Evolutionary conservation across 176 grass and related monocot species (phyloP), one percentile per base, ranked within the genome.

Genomic region (Aegilops speltoides): DNA sequence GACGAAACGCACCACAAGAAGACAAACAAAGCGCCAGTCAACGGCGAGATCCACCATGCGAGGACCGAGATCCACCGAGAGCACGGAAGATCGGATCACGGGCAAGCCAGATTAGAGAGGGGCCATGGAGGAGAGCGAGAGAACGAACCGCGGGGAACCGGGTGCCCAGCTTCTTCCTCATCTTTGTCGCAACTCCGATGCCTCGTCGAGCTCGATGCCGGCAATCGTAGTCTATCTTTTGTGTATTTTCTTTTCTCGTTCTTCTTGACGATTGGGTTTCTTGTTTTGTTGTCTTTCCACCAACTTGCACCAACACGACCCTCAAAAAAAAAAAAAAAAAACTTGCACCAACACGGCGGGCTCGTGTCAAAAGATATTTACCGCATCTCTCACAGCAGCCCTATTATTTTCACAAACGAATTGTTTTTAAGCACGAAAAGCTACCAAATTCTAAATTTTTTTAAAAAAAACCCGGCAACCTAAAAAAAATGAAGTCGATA

Each of bases 111-210:
- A 90, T 67, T 41, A 77, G 60, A 72, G 77, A 19, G 50, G 38
- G 76, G 10, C 34, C 48, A 40, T 50, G 33, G 31, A 45, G 15
- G 48, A 56, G 79, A 17, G 23, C 9, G 52, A 40, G 77, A 67
- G n/a, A 7, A 84, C 89, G 59, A 83, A 99, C 97, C 89, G 97
- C 97, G 78, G 97, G 97, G 88, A 99, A 99, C 78, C 97, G 94
- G 87, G 97, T 96, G 54, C 94, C 97, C 38, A 99, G 89, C 89
- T 99, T 99, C 97, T 99, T 99, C 92, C 97, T 96, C 97, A 99
- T 99, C 85, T 87, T 88, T 68, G 67, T 62, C 68, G 3, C 45
- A 84, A 85, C 41, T 84, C 90, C 70, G 56, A 80, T 77, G 48
- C 68, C 62, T 37, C 72, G 76, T 87, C 92, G 67, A 79, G 79